Evolutionary conservation across 768 basidiomycete species (phyloP), one percentile per base, ranked within the genome.

Genomic region (Kwoniella europaea): DNA sequence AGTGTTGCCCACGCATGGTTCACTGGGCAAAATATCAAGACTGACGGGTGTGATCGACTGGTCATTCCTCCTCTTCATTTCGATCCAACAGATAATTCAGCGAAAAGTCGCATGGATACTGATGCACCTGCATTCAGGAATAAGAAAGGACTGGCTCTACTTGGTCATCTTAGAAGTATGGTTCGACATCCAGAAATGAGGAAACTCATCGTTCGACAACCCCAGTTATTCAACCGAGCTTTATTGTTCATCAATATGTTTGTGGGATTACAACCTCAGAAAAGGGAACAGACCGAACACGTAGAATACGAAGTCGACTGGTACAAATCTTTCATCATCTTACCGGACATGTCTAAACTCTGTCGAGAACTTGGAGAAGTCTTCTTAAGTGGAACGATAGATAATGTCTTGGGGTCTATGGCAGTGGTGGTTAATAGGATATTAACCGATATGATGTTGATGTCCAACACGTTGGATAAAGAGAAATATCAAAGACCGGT

Each of bases 251-350:
- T 94, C 83, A 89, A 91, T 74, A 85, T 98, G 55, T 99, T 98
- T 86, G 92, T 93, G 89, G 93, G 92, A 73, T 88, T 98, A 79
- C 94, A 96, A 79, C 91, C 94, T 2, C 94, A 94, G 83, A 90
- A 90, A 75, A 89, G 96, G 18, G 93, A 91, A 20, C 89, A 87
- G 5, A 87, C 88, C 35, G 90, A 86, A 63, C 97, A 98, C 76
- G 89, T 99, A 76, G 96, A 98, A 83, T 99, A 92, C 85, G 97
- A 99, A 85, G 91, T 91, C 41, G 97, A 99, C 74, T 91, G 91
- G 96, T 93, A 97, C 72, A 92, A 91, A 76, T 93, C 97, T 15
- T 98, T 98, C 84, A 94, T 95, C 75, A 91, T 98, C 24, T 94
- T 94, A 6, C 88, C 96, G 10, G 94, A 93, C 43, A 85, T 99